Evolutionary conservation across 805 yeast genomes (phyloP).

Genomic region (Metschnikowia amazonensis): DNA sequence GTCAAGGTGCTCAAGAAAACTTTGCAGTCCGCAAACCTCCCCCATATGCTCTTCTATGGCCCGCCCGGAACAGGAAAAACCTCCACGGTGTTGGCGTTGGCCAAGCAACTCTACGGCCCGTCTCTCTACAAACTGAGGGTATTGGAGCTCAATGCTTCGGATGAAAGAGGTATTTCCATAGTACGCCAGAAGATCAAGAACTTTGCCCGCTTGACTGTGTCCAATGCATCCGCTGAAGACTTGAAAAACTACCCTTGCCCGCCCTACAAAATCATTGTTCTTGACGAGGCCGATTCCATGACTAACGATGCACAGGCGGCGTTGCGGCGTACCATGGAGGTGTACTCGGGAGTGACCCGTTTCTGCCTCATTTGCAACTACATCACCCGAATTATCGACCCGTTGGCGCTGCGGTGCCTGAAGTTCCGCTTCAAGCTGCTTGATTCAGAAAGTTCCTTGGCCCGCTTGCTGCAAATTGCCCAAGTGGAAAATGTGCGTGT

Average conservation of each 20-base stretch:
- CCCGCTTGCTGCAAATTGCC: slow-evolving; percentile 60
- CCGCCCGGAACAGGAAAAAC: slow-evolving; percentile 96
- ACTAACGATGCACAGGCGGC: slow-evolving; percentile 96
- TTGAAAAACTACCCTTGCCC: slow-evolving; percentile 85
- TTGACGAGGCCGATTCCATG: slow-evolving; percentile 98
- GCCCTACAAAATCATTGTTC: slow-evolving; percentile 86
- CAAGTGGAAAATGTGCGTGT: slow-evolving; percentile 32
- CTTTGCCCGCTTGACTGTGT: slow-evolving; percentile 80
- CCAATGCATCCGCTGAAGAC: slow-evolving; percentile 73
- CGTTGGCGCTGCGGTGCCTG: slow-evolving; percentile 93
- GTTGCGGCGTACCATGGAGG: slow-evolving; percentile 89
- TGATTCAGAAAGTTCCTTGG: slow-evolving; percentile 65
- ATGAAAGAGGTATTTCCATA: slow-evolving; percentile 85
- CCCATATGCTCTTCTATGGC: slow-evolving; percentile 89
- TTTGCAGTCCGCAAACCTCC: slow-evolving; percentile 73
- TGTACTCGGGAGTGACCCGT: slow-evolving; percentile 80
- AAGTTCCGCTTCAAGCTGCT: slow-evolving; percentile 86
- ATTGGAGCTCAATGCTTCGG: slow-evolving; percentile 82
- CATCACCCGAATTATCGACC: slow-evolving; percentile 94
- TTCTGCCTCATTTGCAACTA: slow-evolving; percentile 95
- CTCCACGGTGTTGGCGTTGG: slow-evolving; percentile 79
- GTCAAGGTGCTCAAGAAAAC: slow-evolving; percentile 78
- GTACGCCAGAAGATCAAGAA: slow-evolving; percentile 82
- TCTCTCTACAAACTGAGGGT: slow-evolving; percentile 63
- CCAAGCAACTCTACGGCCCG: slow-evolving; percentile 76